Conservation (phyloP, 1,139 yeast genomes). For the Sugiyamaella pinicola region DNA sequence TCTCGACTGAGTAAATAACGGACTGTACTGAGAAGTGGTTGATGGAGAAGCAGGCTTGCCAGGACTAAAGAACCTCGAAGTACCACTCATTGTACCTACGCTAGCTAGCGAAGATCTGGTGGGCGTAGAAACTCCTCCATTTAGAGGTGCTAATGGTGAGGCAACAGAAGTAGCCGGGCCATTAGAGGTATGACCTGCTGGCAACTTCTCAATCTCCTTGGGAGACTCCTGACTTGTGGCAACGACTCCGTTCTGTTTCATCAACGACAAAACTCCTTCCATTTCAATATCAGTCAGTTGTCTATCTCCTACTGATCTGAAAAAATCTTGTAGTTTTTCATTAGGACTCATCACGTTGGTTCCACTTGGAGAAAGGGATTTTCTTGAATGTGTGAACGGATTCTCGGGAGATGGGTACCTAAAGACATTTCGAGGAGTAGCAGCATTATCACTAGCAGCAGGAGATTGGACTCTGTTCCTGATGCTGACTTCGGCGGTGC, state of each 20-base stretch:
- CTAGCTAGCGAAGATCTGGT: too few relatives aligned
- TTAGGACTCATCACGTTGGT: slow-evolving; percentile 46
- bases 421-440: slow-evolving; percentile 16
- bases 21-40: slow-evolving; percentile 2
- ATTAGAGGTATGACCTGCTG: background rate
- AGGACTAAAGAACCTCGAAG: slow-evolving; percentile 2
- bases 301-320: slow-evolving; percentile 69
- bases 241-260: slow-evolving; percentile 26
- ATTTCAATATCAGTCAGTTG: slow-evolving; percentile 78
- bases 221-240: slow-evolving; percentile 1
- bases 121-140: slow-evolving; percentile 3
- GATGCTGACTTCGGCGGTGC: background rate
- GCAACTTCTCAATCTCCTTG: background rate
- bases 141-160: background rate
- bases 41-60: background rate
- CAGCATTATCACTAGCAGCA: too few relatives aligned
- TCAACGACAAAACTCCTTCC: slow-evolving; percentile 76
- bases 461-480: background rate
- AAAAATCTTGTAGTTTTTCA: slow-evolving; percentile 69
- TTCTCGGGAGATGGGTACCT: slow-evolving; percentile 27
- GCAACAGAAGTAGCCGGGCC: background rate
- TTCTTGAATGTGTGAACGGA: background rate
- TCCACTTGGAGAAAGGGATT: background rate
- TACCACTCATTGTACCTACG: background rate
- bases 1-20: slow-evolving; percentile 8